Percentiles rank a stretch among this genome's conserved stretches.
Evolutionary conservation across 345 rosid species (phyloP).

Genomic region (Moricandia moricandioides): DNA sequence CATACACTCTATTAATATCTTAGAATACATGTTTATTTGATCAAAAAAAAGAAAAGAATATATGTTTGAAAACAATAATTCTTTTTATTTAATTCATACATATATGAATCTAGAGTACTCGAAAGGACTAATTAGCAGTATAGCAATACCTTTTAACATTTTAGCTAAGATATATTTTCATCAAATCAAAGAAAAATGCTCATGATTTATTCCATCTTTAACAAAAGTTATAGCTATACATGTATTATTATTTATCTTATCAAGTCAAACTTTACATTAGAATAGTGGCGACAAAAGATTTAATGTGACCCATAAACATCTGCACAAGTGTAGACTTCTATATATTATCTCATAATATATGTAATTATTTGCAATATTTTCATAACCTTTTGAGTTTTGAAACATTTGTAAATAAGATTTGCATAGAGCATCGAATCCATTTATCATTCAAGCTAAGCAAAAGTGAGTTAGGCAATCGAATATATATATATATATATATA

Average conservation of each 20-base stretch:
- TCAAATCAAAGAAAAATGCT: background rate
- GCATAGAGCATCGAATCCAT: too few species aligned
- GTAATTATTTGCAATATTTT: background rate
- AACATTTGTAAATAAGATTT: too few species aligned
- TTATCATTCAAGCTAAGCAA: too few species aligned
- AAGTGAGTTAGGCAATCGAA: too few species aligned
- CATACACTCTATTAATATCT: background rate
- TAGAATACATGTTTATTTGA: too few species aligned
- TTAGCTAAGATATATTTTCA: background rate
- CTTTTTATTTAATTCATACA: background rate
- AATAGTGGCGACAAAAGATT: background rate
- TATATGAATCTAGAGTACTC: background rate
- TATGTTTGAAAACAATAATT: background rate
- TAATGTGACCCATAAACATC: constrained; percentile 9
- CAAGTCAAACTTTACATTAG: constrained; percentile 10
- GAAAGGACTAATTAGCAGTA: background rate
- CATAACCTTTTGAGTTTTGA: too few species aligned
- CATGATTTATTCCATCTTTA: background rate
- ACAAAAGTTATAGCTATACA: background rate
- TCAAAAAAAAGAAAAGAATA: too few species aligned
- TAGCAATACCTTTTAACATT: background rate
- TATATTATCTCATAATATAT: constrained; percentile 10
- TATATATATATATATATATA: too few species aligned
- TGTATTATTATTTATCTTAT: background rate
- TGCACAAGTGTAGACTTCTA: constrained; percentile 10